These are phyloP conservation scores for Penicillium lagena DNA, from an alignment of 495 filamentous ascomycete species.

Conservation along the genomic window DNA sequence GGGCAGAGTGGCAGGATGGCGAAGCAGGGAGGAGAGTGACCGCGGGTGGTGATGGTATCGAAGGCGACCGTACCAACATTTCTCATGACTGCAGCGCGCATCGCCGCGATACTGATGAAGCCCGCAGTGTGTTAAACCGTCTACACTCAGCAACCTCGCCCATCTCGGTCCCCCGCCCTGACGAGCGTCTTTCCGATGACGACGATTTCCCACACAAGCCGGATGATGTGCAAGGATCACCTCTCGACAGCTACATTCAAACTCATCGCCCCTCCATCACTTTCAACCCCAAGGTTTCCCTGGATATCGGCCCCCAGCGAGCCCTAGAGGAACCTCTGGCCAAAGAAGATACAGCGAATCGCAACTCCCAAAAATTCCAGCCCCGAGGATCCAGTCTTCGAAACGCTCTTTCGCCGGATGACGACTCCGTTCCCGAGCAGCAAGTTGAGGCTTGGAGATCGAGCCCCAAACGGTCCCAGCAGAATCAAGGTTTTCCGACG, in stretches of 20 bases:
- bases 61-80: slow-evolving; percentile 38
- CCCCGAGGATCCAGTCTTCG: slow-evolving; percentile 35
- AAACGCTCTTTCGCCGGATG: slow-evolving; percentile 32
- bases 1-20: slow-evolving; percentile 21
- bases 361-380: slow-evolving; percentile 24
- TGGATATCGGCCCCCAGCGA: slow-evolving; percentile 30
- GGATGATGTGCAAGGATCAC: slow-evolving; percentile 32
- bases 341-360: slow-evolving; percentile 20
- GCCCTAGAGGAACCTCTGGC: slow-evolving; percentile 35
- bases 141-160: slow-evolving; percentile 41
- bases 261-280: slow-evolving; percentile 35
- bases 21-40: slow-evolving; percentile 18
- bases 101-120: slow-evolving; percentile 41
- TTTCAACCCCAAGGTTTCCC: slow-evolving; percentile 34
- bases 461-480: slow-evolving; percentile 15
- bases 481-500: slow-evolving; percentile 21
- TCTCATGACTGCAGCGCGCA: slow-evolving; percentile 34
- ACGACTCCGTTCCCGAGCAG: slow-evolving; percentile 8
- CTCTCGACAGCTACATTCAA: slow-evolving; percentile 38
- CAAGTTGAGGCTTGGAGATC: slow-evolving; percentile 11
- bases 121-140: slow-evolving; percentile 37
- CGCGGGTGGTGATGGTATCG: slow-evolving; percentile 34
- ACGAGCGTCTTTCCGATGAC: slow-evolving; percentile 19
- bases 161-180: slow-evolving; percentile 39
- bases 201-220: slow-evolving; percentile 35